Conservation (phyloP, 179 eudicot species). For the Patellifolia procumbens region DNA sequence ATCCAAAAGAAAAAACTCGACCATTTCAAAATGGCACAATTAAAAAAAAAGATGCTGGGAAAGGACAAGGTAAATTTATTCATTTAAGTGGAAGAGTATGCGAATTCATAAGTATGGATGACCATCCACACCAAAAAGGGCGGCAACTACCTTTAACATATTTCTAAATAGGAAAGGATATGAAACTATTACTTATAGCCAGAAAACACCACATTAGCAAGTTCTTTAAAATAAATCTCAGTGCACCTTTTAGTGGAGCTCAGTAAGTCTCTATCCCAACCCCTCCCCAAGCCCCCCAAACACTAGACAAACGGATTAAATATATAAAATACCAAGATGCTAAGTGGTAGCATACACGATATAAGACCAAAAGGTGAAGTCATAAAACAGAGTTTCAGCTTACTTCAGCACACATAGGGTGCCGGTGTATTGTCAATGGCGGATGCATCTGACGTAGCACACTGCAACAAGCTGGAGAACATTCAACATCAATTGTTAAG, state of each 20-base stretch:
- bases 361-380: not conserved
- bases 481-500: constrained; percentile 9
- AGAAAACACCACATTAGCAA: not conserved
- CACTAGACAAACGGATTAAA: no score
- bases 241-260: not conserved
- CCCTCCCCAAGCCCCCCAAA: no score
- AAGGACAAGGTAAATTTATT: not conserved
- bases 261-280: no score
- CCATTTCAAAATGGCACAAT: not conserved
- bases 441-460: constrained; percentile 55
- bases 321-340: not conserved
- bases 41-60: not conserved
- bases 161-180: not conserved
- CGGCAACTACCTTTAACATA: not conserved
- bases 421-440: constrained; percentile 66
- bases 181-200: not conserved
- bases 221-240: not conserved
- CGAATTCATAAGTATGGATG: no score
- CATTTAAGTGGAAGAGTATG: not conserved
- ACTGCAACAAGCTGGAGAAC: constrained; percentile 11
- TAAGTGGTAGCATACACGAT: not conserved
- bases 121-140: not conserved
- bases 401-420: constrained; percentile 79
- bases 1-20: not conserved
- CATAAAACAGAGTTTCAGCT: constrained; percentile 26